Percentiles rank a stretch among this genome's conserved stretches.
phyloP scores from a whole-genome alignment of 805 yeast species.

The Ogataea minuta region DNA sequence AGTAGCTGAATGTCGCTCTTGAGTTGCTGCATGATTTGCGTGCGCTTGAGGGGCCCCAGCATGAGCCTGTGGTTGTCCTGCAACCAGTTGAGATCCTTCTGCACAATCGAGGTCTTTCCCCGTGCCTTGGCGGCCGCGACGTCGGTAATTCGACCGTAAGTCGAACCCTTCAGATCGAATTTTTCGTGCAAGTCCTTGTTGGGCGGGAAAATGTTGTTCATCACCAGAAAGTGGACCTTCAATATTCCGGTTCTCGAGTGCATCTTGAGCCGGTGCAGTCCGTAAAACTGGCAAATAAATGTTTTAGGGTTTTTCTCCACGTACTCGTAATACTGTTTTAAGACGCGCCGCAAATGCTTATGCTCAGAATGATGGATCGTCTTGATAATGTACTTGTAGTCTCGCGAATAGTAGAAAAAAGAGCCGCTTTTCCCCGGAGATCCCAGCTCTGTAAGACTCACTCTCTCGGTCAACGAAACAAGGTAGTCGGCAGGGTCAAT shows the following conservation, averaged over 20 bases:
- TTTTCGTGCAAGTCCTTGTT: slow-evolving; percentile 80
- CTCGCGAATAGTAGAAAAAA: slow-evolving; percentile 91
- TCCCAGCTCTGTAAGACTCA: slow-evolving; percentile 84
- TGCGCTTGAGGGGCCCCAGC: slow-evolving; percentile 70
- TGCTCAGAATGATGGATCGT: slow-evolving; percentile 95
- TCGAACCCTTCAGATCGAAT: slow-evolving; percentile 91
- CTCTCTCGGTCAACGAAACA: slow-evolving; percentile 88
- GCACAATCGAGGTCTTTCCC: slow-evolving; percentile 43
- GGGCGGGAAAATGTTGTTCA: slow-evolving; percentile 97
- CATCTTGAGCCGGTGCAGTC: slow-evolving; percentile 89
- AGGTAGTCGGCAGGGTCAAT: slow-evolving; percentile 95
- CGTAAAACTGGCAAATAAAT: slow-evolving; percentile 91
- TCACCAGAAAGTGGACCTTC: slow-evolving; percentile 88
- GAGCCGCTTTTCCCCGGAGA: slow-evolving; percentile 98
- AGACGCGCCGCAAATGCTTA: slow-evolving; percentile 68
- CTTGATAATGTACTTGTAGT: slow-evolving; percentile 90
- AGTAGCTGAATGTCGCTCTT: slow-evolving; percentile 71
- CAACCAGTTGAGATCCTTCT: slow-evolving; percentile 89
- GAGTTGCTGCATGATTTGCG: slow-evolving; percentile 64
- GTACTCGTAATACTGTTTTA: slow-evolving; percentile 76
- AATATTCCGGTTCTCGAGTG: slow-evolving; percentile 57
- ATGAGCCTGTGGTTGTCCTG: slow-evolving; percentile 60
- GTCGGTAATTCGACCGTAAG: slow-evolving; percentile 70
- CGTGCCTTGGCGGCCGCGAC: slow-evolving; percentile 32
- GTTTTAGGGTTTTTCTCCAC: slow-evolving; percentile 85